A percentile compares a stretch with the other conserved stretches of the same genome.
Conservation (phyloP, 2,329 filamentous ascomycete species). For the Erysiphe neolycopersici region DNA sequence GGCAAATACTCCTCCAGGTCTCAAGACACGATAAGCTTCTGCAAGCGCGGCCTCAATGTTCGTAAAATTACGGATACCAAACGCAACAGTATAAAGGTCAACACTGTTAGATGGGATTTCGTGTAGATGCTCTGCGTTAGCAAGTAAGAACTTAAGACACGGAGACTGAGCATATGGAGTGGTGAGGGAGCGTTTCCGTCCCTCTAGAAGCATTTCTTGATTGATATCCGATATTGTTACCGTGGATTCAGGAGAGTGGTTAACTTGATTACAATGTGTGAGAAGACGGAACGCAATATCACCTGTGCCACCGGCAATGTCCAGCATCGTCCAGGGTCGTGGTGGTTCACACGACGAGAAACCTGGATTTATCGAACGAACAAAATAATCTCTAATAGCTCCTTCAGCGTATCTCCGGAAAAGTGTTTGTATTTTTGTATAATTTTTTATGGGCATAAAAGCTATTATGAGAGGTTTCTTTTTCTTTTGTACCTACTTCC, state of each 20-base stretch:
- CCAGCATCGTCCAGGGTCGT: slow-evolving; percentile 49
- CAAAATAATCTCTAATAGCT: slow-evolving; percentile 51
- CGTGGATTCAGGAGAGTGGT: slow-evolving; percentile 51
- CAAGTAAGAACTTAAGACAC: slow-evolving; percentile 52
- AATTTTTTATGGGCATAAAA: background rate
- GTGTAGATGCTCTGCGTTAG: slow-evolving; percentile 59
- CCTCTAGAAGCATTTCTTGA: slow-evolving; percentile 75
- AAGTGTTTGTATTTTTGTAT: background rate
- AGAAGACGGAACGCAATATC: slow-evolving; percentile 96
- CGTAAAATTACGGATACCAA: slow-evolving; percentile 93
- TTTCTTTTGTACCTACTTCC: slow-evolving; percentile 28
- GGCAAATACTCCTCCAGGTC: slow-evolving; percentile 85
- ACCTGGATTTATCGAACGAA: slow-evolving; percentile 58
- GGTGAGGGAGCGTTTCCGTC: slow-evolving; percentile 44
- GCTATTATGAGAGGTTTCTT: background rate
- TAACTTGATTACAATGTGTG: slow-evolving; percentile 56
- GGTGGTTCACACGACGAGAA: slow-evolving; percentile 19
- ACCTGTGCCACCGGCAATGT: slow-evolving; percentile 88
- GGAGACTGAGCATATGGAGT: slow-evolving; percentile 26
- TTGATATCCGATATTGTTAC: slow-evolving; percentile 96
- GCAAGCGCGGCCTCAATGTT: slow-evolving; percentile 60
- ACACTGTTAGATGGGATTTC: slow-evolving; percentile 42
- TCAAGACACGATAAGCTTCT: slow-evolving; percentile 70
- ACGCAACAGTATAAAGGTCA: slow-evolving; percentile 91
- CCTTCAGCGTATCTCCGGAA: background rate